Evolutionary conservation across 225 moss, liverwort and hornwort genomes (phyloP).

Genomic region (Rhytidiadelphus loreus): DNA sequence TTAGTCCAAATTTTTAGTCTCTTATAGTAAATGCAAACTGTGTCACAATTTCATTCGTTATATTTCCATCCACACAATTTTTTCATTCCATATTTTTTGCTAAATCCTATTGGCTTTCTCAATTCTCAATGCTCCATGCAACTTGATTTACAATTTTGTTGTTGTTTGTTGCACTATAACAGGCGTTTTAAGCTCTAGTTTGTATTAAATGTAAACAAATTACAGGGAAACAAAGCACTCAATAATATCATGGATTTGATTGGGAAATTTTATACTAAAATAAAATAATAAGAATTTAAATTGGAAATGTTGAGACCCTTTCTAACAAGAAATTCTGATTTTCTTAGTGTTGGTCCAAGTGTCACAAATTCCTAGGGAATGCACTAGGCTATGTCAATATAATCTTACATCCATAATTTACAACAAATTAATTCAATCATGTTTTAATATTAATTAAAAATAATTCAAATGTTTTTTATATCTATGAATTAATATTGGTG

Average conservation of each 20-base stretch:
- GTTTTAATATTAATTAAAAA: background rate
- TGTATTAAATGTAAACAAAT: background rate
- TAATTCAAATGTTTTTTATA: no score
- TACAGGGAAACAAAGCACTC: background rate
- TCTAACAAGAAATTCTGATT: background rate
- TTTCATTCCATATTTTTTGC: background rate
- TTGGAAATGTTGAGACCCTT: no score
- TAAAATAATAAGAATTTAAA: no score
- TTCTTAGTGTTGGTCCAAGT: background rate
- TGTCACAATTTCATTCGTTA: background rate
- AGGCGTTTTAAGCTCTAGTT: background rate
- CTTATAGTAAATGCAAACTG: background rate
- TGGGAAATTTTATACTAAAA: background rate
- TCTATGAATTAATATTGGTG: background rate
- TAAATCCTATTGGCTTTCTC: background rate
- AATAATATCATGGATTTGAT: background rate
- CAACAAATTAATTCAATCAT: background rate
- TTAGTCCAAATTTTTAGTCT: no score
- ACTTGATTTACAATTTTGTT: background rate
- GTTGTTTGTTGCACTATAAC: background rate
- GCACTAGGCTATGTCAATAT: background rate
- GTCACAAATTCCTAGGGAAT: background rate
- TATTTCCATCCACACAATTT: rapidly evolving
- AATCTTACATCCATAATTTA: background rate
- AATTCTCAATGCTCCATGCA: no score